Conservation (phyloP, 2,329 filamentous ascomycete genomes). For the Colletotrichum australisinense region DNA sequence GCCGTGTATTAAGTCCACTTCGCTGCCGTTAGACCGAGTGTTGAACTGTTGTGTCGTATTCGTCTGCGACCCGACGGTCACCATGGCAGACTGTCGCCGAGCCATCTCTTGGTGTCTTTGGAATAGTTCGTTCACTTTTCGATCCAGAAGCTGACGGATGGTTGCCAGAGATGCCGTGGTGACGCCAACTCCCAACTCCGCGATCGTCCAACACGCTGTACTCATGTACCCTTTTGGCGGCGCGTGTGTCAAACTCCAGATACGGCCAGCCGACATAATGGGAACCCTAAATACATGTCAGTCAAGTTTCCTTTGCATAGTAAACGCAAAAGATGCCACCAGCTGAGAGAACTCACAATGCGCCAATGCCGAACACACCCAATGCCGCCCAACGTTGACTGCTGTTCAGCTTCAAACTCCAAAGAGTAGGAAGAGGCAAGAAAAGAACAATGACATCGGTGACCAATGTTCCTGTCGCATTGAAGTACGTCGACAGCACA, state of each 20-base stretch:
- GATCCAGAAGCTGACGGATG: slow-evolving; percentile 16
- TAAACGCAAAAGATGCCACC: no score
- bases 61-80: neutral
- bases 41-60: neutral
- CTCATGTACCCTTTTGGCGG: slow-evolving; percentile 22
- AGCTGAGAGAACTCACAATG: no score
- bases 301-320: no score
- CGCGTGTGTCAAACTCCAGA: neutral
- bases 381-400: no score
- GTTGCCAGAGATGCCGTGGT: neutral
- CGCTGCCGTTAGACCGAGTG: no score
- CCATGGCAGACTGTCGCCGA: neutral
- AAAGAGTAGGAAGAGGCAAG: no score
- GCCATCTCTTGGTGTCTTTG: neutral
- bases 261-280: slow-evolving; percentile 11
- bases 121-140: neutral
- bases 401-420: no score
- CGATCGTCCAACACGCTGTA: slow-evolving; percentile 18
- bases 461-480: no score
- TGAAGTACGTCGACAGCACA: no score
- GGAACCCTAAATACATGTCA: neutral
- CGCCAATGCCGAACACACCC: no score
- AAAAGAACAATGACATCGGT: no score
- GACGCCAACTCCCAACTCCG: slow-evolving; percentile 12
- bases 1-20: no score